phyloP scores from a whole-genome alignment of 495 filamentous ascomycete species.

The Hyaloscypha bicolor region DNA sequence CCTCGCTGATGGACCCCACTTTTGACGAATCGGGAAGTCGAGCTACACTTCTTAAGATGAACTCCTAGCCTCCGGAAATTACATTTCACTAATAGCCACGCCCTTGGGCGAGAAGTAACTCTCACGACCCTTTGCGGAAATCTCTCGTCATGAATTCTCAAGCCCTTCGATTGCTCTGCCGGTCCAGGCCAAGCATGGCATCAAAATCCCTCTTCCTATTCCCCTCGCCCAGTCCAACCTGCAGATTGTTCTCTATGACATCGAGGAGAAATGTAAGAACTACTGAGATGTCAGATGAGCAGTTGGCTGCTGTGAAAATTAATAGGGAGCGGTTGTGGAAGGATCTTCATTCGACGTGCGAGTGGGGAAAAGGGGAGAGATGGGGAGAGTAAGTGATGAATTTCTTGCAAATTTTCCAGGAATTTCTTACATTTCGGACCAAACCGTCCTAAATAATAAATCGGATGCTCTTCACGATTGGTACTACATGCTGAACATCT shows the following conservation, averaged over 20 bases:
- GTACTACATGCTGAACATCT: slow-evolving; percentile 4
- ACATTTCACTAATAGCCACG: too few species aligned
- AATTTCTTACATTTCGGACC: too few species aligned
- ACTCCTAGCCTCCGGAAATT: too few species aligned
- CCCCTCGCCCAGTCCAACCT: neutral
- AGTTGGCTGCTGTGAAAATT: slow-evolving; percentile 48
- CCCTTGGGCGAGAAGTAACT: too few species aligned
- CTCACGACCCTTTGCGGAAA: neutral
- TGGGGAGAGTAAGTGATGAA: slow-evolving; percentile 61
- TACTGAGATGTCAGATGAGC: slow-evolving; percentile 23
- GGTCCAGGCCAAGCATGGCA: neutral
- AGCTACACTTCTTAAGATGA: too few species aligned
- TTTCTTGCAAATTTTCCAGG: neutral
- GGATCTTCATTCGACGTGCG: slow-evolving; percentile 65
- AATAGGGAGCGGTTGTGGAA: slow-evolving; percentile 61
- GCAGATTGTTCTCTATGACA: slow-evolving; percentile 12
- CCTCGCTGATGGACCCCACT: neutral
- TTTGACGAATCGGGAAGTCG: neutral
- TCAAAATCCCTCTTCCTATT: neutral
- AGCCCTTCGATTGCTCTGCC: neutral
- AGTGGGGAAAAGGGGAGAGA: slow-evolving; percentile 65
- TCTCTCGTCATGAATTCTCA: neutral
- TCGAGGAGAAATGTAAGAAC: slow-evolving; percentile 11
- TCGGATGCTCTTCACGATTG: slow-evolving; percentile 7
- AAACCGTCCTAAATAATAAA: too few species aligned